These are phyloP conservation scores for Phytophthora fragariaefolia DNA, from an alignment of 352 stramenopile species.

Conservation along the genomic window DNA sequence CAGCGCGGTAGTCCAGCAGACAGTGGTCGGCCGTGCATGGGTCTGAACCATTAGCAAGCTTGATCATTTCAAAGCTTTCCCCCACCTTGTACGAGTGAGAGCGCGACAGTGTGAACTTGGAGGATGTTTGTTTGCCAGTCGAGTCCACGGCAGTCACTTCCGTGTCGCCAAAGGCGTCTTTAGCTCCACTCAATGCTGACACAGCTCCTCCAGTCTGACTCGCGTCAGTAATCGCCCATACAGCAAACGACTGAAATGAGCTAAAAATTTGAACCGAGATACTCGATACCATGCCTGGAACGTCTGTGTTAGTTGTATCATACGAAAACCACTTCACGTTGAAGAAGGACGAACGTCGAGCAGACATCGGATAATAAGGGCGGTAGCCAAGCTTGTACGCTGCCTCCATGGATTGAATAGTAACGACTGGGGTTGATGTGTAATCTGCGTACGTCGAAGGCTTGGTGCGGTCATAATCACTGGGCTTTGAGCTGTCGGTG, in stretches of 20 bases:
- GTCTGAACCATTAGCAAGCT: slow-evolving; percentile 32
- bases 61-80: slow-evolving; percentile 58
- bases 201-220: slow-evolving; percentile 28
- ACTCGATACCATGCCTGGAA: slow-evolving; percentile 55
- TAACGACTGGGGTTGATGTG: slow-evolving; percentile 50
- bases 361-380: slow-evolving; percentile 88
- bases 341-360: slow-evolving; percentile 91
- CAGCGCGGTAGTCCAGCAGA: slow-evolving; percentile 62
- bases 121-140: slow-evolving; percentile 37
- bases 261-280: slow-evolving; percentile 67
- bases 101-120: slow-evolving; percentile 40
- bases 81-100: slow-evolving; percentile 55
- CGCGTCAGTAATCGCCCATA: slow-evolving; percentile 74
- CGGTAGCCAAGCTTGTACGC: slow-evolving; percentile 67
- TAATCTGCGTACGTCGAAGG: slow-evolving; percentile 60
- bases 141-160: slow-evolving; percentile 48
- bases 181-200: slow-evolving; percentile 42
- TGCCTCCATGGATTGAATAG: slow-evolving; percentile 73
- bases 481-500: slow-evolving; percentile 41
- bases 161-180: slow-evolving; percentile 44
- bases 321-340: slow-evolving; percentile 85
- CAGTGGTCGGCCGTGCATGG: slow-evolving; percentile 51
- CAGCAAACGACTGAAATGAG: slow-evolving; percentile 73
- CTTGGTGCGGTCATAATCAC: slow-evolving; percentile 49
- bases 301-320: slow-evolving; percentile 52